Evolutionary conservation across 345 rosid species (phyloP).

Genomic region (Psidium guajava): DNA sequence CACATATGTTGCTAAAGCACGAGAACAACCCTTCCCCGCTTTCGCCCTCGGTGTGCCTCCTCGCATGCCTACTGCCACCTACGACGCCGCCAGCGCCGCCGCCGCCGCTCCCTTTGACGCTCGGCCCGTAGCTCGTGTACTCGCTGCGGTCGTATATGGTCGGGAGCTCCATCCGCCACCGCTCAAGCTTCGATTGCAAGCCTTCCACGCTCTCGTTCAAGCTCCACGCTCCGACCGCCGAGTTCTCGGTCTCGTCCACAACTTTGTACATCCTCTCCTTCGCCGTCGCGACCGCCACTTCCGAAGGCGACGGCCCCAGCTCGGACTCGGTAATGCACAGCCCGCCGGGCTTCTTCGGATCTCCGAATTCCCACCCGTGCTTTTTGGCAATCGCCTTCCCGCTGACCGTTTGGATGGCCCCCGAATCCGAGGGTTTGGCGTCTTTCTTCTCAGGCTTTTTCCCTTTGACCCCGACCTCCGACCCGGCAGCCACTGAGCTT

Average conservation of each 20-base stretch:
- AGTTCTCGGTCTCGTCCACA: conserved; percentile 25
- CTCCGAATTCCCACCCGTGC: not conserved
- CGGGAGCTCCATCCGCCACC: conserved; percentile 80
- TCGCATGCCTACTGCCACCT: not conserved
- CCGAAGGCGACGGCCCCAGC: conserved; percentile 79
- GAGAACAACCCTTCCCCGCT: conserved; percentile 36
- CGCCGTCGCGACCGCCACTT: conserved; percentile 37
- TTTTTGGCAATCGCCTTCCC: not conserved
- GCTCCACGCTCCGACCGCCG: conserved; percentile 38
- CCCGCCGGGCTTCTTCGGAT: not conserved
- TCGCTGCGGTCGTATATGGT: conserved; percentile 48
- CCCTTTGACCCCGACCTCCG: not conserved
- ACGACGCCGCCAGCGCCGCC: conserved; percentile 3
- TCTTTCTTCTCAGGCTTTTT: not conserved
- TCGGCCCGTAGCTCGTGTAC: conserved; percentile 20
- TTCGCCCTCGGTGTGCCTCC: conserved; percentile 24
- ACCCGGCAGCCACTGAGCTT: not conserved
- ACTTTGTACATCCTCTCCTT: conserved; percentile 13
- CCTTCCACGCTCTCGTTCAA: conserved; percentile 67
- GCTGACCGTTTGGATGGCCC: not conserved
- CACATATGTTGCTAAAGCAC: conserved; percentile 70
- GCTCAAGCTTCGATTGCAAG: conserved; percentile 62
- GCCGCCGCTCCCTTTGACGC: conserved; percentile 5
- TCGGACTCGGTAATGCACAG: conserved; percentile 54
- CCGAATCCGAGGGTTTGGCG: not conserved